Conservation (phyloP, 305 asterid species). For the Andrographis paniculata region DNA sequence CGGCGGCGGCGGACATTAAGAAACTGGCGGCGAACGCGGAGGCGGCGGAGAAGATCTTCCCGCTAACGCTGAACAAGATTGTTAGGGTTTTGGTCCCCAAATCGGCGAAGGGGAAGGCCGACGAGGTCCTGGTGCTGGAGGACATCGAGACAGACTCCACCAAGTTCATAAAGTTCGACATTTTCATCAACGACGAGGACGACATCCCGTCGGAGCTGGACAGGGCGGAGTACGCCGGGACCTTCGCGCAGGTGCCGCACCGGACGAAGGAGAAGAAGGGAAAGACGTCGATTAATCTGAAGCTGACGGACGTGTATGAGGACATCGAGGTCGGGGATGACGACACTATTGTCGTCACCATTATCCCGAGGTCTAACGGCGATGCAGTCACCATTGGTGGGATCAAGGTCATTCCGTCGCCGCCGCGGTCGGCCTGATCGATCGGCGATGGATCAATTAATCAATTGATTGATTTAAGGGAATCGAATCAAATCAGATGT, state of each 20-base stretch:
- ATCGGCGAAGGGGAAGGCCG: slow-evolving; percentile 32
- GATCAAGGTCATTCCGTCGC: slow-evolving; percentile 25
- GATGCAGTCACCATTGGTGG: slow-evolving; percentile 33
- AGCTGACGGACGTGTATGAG: slow-evolving; percentile 27
- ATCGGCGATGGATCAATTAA: no score
- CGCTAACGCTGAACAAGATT: slow-evolving; percentile 22
- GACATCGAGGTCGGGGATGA: slow-evolving; percentile 32
- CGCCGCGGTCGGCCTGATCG: slow-evolving; percentile 24
- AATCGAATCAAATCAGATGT: no score
- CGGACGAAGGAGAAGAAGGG: slow-evolving; percentile 21
- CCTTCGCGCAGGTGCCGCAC: slow-evolving; percentile 55
- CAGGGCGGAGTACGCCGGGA: slow-evolving; percentile 52
- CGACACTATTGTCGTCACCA: slow-evolving; percentile 26
- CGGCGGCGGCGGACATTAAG: slow-evolving; percentile 16
- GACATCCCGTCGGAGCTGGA: slow-evolving; percentile 29
- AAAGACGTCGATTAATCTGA: slow-evolving; percentile 15
- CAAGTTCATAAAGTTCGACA: slow-evolving; percentile 40
- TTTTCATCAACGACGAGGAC: slow-evolving; percentile 53
- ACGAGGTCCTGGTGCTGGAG: slow-evolving; percentile 35
- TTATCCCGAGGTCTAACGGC: slow-evolving; percentile 29
- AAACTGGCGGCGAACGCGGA: slow-evolving; percentile 13
- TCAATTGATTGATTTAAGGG: no score
- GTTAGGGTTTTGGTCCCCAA: slow-evolving; percentile 34
- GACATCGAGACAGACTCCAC: slow-evolving; percentile 24
- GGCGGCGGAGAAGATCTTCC: slow-evolving; percentile 17